Conservation (phyloP, 163 green algal genomes). For the Smithsoniella earleae region DNA sequence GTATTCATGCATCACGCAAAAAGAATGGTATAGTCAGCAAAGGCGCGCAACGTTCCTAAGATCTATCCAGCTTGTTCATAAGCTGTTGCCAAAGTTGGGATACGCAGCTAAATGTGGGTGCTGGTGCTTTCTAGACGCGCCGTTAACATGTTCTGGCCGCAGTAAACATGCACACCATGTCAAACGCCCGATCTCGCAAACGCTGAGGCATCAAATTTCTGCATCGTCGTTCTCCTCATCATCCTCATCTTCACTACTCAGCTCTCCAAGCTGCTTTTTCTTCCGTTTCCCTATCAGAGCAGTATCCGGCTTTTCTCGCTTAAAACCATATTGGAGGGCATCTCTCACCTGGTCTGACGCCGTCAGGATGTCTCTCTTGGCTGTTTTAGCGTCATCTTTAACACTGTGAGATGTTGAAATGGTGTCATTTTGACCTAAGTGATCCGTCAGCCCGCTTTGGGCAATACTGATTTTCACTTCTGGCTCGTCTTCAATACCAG, state of each 20-base stretch:
- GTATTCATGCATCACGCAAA: no score
- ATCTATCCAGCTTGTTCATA: no score
- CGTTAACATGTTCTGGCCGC: no score
- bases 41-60: no score
- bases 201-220: no score
- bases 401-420: neutral
- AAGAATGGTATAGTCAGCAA: no score
- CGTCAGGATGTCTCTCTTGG: neutral
- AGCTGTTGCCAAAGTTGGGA: no score
- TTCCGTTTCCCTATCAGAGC: neutral
- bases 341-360: neutral
- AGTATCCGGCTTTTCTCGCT: neutral
- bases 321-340: slow-evolving; percentile 7
- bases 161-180: no score
- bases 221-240: no score
- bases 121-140: no score
- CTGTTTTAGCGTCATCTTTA: neutral
- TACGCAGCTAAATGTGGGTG: no score
- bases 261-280: neutral
- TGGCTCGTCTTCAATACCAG: neutral
- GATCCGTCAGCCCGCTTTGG: neutral
- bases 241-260: neutral
- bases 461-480: neutral
- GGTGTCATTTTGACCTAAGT: neutral
- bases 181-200: no score